A percentile compares a stretch with the other conserved stretches of the same genome.
phyloP scores from a whole-genome alignment of 2,329 filamentous ascomycete genomes.

The Ascosphaera apis region DNA sequence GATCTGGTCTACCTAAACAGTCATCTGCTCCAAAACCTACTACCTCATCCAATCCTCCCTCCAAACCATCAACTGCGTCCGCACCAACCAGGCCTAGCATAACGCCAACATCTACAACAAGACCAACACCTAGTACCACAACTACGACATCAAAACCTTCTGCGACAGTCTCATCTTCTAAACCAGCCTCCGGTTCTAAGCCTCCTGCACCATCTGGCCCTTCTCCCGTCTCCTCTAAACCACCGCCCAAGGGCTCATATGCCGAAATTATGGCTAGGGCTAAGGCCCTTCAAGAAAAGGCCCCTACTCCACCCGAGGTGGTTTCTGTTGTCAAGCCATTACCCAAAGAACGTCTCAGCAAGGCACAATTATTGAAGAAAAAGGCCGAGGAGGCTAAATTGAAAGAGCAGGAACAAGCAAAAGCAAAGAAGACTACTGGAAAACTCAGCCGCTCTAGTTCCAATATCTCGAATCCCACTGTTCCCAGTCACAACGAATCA shows the following conservation, averaged over 20 bases:
- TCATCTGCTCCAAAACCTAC: too few relatives aligned
- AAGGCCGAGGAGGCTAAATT: slow-evolving; percentile 17
- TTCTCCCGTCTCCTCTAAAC: slow-evolving; percentile 13
- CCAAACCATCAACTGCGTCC: slow-evolving; percentile 1
- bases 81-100: slow-evolving; percentile 1
- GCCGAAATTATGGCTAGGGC: slow-evolving; percentile 36
- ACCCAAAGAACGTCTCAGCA: slow-evolving; percentile 32
- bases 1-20: too few relatives aligned
- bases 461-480: slow-evolving; percentile 2
- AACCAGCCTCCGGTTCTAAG: slow-evolving; percentile 4
- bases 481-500: too few relatives aligned
- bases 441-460: background rate
- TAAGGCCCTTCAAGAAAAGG: slow-evolving; percentile 28
- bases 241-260: slow-evolving; percentile 34
- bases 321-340: slow-evolving; percentile 29
- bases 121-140: slow-evolving; percentile 6
- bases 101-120: slow-evolving; percentile 7
- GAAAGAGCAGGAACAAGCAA: slow-evolving; percentile 16
- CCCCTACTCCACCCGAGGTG: slow-evolving; percentile 12
- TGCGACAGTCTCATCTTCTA: slow-evolving; percentile 4
- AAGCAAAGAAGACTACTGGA: slow-evolving; percentile 10
- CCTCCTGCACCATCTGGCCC: slow-evolving; percentile 6
- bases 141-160: slow-evolving; percentile 2
- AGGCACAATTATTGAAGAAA: slow-evolving; percentile 29
- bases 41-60: background rate